Base-by-base conservation (phyloP, 164 flowering plant species). In the Echeveria elegans region DNA sequence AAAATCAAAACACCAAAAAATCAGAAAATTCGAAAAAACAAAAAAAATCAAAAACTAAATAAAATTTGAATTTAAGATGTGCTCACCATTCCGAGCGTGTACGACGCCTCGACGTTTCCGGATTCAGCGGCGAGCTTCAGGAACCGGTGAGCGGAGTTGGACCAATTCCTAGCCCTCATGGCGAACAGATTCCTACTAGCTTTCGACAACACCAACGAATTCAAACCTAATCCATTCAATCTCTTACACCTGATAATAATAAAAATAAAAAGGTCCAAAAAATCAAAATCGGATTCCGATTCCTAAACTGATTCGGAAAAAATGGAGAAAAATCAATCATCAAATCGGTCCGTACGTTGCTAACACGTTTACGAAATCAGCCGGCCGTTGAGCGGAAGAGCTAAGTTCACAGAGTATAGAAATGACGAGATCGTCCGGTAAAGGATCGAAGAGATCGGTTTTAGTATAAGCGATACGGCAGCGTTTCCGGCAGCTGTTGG, bases 371-470 rank as follows among this genome's bases (percentile, higher is more conserved):
- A 80, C 10, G 72, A 85, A 79, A 75, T 85, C 87, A 15, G 89
- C 71, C 19, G 94, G 88, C 34, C 73, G 82, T 12, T 14, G 4
- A 43, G 18, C 47, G 2, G 47, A 43, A 66, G 88, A 78, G 59
- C 85, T 77, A 32, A 90, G 85, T 40, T 83, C 88, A 70, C 72
- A 59, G 34, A 90, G 82, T 68, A 90, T 82, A 64, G 58, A 73
- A 53, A 83, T 70, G 36, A 90, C 76, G 48, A 90, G 82, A 71
- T 90, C 97, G 38, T 88, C 97, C 0, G 90, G 92, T 64, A 90
- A 70, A 2, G 74, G 60, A 56, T 88, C 89, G 72, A 90, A 83
- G n/a, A 79, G 77, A 70, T 86, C 89, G 31, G 28, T 45, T 28
- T 70, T 50, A 8, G 1, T 21, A 26, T 19, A 34, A 26, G 67